These are phyloP conservation scores for Parmelia sp. DNA, from an alignment of 495 filamentous ascomycete genomes.

Conservation along the genomic window DNA sequence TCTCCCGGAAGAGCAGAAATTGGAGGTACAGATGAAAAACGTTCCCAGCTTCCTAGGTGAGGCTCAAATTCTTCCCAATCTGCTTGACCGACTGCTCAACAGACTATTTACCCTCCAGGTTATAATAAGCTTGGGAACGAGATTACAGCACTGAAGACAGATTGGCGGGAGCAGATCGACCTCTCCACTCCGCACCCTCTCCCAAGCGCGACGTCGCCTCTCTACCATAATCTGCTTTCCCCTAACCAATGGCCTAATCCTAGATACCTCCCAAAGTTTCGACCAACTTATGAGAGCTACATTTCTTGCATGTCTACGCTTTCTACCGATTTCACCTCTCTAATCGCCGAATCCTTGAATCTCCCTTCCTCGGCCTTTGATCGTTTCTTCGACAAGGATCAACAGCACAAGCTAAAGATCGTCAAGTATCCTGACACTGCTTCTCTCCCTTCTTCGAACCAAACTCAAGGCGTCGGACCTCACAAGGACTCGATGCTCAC, in stretches of 20 bases:
- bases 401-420: constrained; percentile 90
- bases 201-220: constrained; percentile 21
- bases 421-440: constrained; percentile 74
- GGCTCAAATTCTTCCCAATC: background rate
- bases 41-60: constrained; percentile 49
- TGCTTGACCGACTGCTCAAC: background rate
- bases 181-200: constrained; percentile 48
- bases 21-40: constrained; percentile 88
- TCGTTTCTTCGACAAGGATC: constrained; percentile 71
- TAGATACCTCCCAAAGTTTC: constrained; percentile 62
- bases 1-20: constrained; percentile 72
- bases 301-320: constrained; percentile 65
- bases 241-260: constrained; percentile 72
- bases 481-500: constrained; percentile 92
- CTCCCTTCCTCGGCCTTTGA: constrained; percentile 67
- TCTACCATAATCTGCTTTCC: constrained; percentile 30
- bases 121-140: constrained; percentile 46
- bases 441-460: constrained; percentile 33
- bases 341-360: constrained; percentile 83
- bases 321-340: constrained; percentile 66
- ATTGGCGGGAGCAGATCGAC: constrained; percentile 83
- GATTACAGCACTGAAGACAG: constrained; percentile 39
- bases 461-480: constrained; percentile 67
- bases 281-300: constrained; percentile 62
- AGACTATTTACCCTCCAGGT: constrained; percentile 23